Conservation (phyloP, 2,329 filamentous ascomycete species). For the Ploettnerulaceae sp. region DNA sequence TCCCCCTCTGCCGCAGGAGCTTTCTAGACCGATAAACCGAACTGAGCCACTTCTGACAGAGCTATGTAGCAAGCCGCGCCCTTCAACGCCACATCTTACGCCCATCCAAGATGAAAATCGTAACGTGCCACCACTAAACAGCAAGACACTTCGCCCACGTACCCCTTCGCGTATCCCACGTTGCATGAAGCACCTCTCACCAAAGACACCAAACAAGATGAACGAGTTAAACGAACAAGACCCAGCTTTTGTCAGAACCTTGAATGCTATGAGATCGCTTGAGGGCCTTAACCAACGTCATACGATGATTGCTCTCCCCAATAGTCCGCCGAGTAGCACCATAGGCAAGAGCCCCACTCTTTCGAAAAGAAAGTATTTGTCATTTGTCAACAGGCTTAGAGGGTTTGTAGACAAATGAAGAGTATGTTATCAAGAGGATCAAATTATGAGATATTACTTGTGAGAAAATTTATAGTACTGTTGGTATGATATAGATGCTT, state of each 20-base stretch:
- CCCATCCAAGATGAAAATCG: too few relatives aligned
- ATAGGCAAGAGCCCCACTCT: background rate
- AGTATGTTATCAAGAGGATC: too few relatives aligned
- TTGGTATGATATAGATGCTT: too few relatives aligned
- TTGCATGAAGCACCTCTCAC: background rate
- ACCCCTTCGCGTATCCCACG: conserved; percentile 2
- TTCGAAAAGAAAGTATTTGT: conserved; percentile 11
- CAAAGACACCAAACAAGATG: conserved; percentile 20
- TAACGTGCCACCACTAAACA: background rate
- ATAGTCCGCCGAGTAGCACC: background rate
- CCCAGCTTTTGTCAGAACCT: conserved; percentile 19
- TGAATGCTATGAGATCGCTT: conserved; percentile 17
- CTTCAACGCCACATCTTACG: too few relatives aligned
- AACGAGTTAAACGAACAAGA: conserved; percentile 25
- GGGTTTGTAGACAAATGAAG: conserved; percentile 1
- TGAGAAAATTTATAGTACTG: too few relatives aligned
- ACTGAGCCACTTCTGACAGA: background rate
- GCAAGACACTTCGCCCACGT: background rate
- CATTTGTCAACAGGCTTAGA: conserved; percentile 8
- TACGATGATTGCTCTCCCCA: conserved; percentile 1
- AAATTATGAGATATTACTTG: too few relatives aligned
- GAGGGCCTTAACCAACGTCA: background rate
- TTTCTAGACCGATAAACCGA: background rate
- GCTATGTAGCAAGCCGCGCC: too few relatives aligned
- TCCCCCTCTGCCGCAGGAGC: too few relatives aligned